Percentiles rank a stretch among this genome's conserved stretches.
phyloP scores from a whole-genome alignment of 495 filamentous ascomycete species.

The Neurospora discreta region DNA sequence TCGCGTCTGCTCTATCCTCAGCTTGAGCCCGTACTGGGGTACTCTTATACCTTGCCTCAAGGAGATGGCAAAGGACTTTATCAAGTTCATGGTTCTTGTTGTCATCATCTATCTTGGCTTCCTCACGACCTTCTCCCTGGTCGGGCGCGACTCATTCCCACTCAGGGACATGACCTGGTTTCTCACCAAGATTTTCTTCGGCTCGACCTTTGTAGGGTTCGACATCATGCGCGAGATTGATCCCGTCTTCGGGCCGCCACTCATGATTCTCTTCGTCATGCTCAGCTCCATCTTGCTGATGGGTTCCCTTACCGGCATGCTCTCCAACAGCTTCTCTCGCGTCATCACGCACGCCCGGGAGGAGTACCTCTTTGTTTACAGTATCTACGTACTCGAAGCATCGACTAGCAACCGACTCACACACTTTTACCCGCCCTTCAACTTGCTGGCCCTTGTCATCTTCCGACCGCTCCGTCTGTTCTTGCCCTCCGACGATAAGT shows the following conservation, averaged over 20 bases:
- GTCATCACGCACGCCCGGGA: conserved; percentile 62
- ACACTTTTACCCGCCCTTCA: conserved; percentile 67
- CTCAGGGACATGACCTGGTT: conserved; percentile 75
- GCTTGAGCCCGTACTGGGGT: conserved; percentile 85
- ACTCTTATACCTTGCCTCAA: conserved; percentile 71
- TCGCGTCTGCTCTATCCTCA: conserved; percentile 78
- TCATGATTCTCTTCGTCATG: conserved; percentile 74
- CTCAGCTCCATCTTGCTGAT: conserved; percentile 87
- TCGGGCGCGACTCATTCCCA: conserved; percentile 67
- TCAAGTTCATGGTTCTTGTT: conserved; percentile 85
- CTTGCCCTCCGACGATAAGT: conserved; percentile 51
- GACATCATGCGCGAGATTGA: conserved; percentile 41
- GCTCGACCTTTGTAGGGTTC: conserved; percentile 70
- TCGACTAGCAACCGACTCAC: conserved; percentile 70
- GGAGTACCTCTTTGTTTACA: conserved; percentile 76
- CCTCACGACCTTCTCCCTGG: conserved; percentile 80
- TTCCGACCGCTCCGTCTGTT: conserved; percentile 76
- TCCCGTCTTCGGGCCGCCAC: conserved; percentile 47
- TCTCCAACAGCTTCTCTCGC: conserved; percentile 80
- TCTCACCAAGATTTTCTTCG: conserved; percentile 72
- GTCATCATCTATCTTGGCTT: conserved; percentile 77
- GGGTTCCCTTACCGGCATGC: conserved; percentile 81
- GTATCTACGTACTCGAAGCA: conserved; percentile 67
- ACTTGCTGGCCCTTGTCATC: conserved; percentile 71
- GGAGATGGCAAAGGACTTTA: conserved; percentile 89